These are phyloP conservation scores for Tephrocybe sp. DNA, from an alignment of 768 basidiomycete genomes.

Conservation along the genomic window DNA sequence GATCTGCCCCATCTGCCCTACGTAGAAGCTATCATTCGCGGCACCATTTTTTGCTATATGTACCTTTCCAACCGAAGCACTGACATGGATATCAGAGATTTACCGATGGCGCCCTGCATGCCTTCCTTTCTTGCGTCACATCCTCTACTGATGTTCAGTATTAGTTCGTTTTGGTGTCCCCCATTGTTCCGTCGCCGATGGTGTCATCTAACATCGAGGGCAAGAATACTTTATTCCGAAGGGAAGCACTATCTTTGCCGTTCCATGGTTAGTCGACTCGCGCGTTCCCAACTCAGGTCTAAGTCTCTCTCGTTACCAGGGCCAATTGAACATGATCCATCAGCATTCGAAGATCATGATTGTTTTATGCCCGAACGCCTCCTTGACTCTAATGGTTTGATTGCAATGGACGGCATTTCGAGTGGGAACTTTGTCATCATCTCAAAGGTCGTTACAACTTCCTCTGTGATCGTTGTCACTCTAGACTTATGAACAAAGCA, in stretches of 20 bases:
- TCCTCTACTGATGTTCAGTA: no score
- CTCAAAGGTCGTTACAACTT: no score
- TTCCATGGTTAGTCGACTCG: not conserved
- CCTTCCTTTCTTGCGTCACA: no score
- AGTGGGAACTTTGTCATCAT: no score
- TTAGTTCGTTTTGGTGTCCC: not conserved
- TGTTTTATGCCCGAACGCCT: not conserved
- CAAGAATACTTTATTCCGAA: not conserved
- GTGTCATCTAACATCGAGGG: not conserved
- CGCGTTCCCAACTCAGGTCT: not conserved
- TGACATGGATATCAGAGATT: not conserved
- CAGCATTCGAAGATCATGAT: not conserved
- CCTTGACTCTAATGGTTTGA: not conserved
- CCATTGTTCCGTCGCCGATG: not conserved
- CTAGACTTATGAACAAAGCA: no score
- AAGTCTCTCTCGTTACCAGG: not conserved
- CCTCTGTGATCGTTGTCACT: no score
- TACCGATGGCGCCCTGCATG: not conserved
- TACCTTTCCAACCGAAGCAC: no score
- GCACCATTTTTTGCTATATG: not conserved
- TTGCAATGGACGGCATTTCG: no score
- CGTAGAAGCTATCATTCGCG: conserved; percentile 27
- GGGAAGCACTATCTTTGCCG: not conserved
- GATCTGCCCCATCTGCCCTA: conserved; percentile 31
- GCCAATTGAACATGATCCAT: not conserved